phyloP scores from a whole-genome alignment of 306 rosid genomes.

The Medicago ruthenica region DNA sequence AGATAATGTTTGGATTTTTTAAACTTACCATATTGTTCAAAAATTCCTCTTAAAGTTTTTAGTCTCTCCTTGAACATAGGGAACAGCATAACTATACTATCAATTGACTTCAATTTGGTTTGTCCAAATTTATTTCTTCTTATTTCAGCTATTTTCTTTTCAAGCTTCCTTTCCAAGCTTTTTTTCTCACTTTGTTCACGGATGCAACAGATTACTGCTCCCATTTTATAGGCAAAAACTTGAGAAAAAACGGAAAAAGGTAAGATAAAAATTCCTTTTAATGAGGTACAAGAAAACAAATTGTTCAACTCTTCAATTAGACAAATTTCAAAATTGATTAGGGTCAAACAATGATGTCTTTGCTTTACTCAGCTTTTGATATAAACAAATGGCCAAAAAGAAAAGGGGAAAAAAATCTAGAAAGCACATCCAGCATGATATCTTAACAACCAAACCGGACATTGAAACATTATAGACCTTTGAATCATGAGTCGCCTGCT shows the following conservation, averaged over 20 bases:
- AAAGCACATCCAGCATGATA: too few species aligned
- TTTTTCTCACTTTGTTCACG: slow-evolving; percentile 52
- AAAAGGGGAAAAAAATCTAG: too few species aligned
- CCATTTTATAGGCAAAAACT: slow-evolving; percentile 56
- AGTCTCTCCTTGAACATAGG: slow-evolving; percentile 73
- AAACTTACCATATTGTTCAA: slow-evolving; percentile 81
- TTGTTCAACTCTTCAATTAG: too few species aligned
- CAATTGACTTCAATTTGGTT: slow-evolving; percentile 66
- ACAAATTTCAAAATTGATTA: too few species aligned
- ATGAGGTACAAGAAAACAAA: slow-evolving; percentile 37
- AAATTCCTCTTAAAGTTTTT: slow-evolving; percentile 64
- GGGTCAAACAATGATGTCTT: background rate
- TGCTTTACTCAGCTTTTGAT: too few species aligned
- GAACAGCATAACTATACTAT: slow-evolving; percentile 74
- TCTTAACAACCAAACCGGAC: background rate
- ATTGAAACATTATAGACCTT: background rate
- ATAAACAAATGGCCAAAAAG: too few species aligned
- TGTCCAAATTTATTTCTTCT: slow-evolving; percentile 55
- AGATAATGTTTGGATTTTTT: slow-evolving; percentile 15
- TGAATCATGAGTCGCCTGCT: background rate
- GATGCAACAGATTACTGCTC: slow-evolving; percentile 60
- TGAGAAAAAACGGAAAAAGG: slow-evolving; percentile 38
- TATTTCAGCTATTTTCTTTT: slow-evolving; percentile 65
- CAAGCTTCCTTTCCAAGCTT: slow-evolving; percentile 76
- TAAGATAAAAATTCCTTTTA: slow-evolving; percentile 53